Evolutionary conservation across 2,329 filamentous ascomycete species (phyloP).

Genomic region (Exserohilum turcica): DNA sequence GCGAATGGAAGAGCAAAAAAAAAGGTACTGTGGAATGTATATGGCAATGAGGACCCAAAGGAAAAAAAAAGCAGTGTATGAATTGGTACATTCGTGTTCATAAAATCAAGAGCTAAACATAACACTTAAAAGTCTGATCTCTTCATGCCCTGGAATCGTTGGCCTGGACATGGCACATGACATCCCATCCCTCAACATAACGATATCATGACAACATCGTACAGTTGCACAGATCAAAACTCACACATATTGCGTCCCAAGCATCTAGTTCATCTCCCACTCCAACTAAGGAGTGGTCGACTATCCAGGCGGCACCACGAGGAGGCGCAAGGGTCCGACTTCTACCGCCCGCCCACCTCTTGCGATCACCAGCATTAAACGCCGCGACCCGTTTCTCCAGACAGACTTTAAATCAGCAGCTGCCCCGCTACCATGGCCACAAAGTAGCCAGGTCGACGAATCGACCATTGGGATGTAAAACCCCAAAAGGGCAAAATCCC

Average conservation of each 20-base stretch:
- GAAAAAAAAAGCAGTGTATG: too few relatives aligned
- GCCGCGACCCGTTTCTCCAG: slow-evolving; percentile 29
- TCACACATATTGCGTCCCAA: slow-evolving; percentile 32
- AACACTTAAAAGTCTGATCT: too few relatives aligned
- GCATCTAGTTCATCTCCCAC: slow-evolving; percentile 42
- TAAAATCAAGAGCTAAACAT: too few relatives aligned
- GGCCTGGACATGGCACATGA: too few relatives aligned
- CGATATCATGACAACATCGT: neutral
- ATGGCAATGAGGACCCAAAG: too few relatives aligned
- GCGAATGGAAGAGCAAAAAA: too few relatives aligned
- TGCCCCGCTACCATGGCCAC: neutral
- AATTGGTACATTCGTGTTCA: too few relatives aligned
- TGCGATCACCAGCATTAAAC: slow-evolving; percentile 29
- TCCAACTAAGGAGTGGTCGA: slow-evolving; percentile 14
- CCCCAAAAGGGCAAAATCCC: neutral
- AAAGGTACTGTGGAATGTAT: too few relatives aligned
- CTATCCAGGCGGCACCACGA: slow-evolving; percentile 45
- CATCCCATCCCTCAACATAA: neutral
- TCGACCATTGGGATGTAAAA: neutral
- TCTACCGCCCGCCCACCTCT: slow-evolving; percentile 43
- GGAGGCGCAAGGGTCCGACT: slow-evolving; percentile 47
- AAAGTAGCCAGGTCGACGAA: neutral
- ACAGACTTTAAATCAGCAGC: neutral
- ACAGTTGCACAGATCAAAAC: neutral
- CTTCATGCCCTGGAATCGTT: neutral